Base-by-base conservation (phyloP, 441 rosid genomes). In the Sinapis alba region DNA sequence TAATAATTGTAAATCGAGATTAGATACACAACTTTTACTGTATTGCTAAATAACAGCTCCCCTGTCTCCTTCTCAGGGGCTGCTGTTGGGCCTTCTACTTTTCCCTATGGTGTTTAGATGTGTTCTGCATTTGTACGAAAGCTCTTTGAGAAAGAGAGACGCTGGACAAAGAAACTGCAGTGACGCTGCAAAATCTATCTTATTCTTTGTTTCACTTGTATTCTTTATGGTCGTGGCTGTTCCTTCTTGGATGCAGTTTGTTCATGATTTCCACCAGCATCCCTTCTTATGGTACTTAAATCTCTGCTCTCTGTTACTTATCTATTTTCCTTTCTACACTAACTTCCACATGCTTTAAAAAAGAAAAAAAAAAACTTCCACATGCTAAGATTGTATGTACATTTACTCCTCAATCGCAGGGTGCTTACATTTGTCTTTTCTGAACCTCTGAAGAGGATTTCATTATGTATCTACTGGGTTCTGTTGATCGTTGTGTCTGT, bases 181-280 rank as follows among this genome's bases (percentile, higher is more conserved):
- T 60, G 90, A 88, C 73, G 67, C 82, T 45, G 30, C 81, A 71
- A 86, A 74, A 82, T 88, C 97, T 50, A 16, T 85, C 32, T 28
- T 89, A 32, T 93, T 96, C 85, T 81, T 87, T 74, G 38, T 74
- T 30, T 86, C 88, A 36, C 85, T 96, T 78, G 80, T 86, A 1
- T 64, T 84, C 69, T 68, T 86, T 78, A 79, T 81, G 86, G 36
- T 78, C 13, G 68, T 80, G 59, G 64, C 88, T 63, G 76, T 84
- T 36, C 99, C 98, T 56, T 83, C 84, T 27, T 93, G 98, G 99
- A 93, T 93, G 89, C 91, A 88, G 78, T 83, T 88, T 75, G 93
- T 92, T 72, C 91, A 82, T 21, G 84, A 86, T 70, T 96, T 96
- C 86, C 67, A 86, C 47, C 81, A 75, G 64, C 99, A 96, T 82